Base-by-base conservation (phyloP, 2,329 filamentous ascomycete genomes). In the Paraconiothyrium brasiliense region DNA sequence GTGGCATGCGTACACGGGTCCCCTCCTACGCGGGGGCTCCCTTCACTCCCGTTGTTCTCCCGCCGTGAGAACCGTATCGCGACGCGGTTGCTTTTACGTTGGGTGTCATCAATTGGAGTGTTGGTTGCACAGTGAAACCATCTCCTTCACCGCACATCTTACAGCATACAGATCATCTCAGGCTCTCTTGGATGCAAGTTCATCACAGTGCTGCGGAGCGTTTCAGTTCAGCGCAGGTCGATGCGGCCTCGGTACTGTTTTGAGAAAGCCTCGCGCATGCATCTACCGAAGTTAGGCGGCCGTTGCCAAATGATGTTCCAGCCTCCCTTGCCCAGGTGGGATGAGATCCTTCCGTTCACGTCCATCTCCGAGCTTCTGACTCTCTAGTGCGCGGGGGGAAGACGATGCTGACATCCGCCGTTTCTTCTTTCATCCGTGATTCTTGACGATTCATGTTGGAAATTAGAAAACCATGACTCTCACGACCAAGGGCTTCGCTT, bases 321-420 rank as follows among this genome's bases (percentile, higher is more conserved):
- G 64, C 66, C 65, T 62, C 64, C 54, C 34, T 54, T 64, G 49
- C 49, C 50, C 52, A 32, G 43, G 56, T 63, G 41, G 54, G 59
- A 61, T 57, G 56, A 67, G 51, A 58, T 55, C 52, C 50, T 65
- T 65, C 63, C 63, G 56, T 56, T 66, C 61, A 37, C 57, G 63
- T 60, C 62, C 52, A 58, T 51, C 54, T 63, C 52, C 44, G 50
- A 46, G 48, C 54, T 61, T 48, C 50, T 61, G 44, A 66, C 22
- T 62, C 59, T 57, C 50, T 76, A 73, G 73, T 66, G 67, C 62
- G 71, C 73, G 74, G 73, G 74, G 72, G 73, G 72, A 72, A 68
- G 47, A 55, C 35, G 27, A 46, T 22, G 54, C 54, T 56, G 43
- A 56, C 54, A 39, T 56, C 54, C 54, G 54, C 54, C 20, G 41